Base-by-base conservation (phyloP, 176 grass and related monocot species). In the maize (Zea mays) region DNA sequence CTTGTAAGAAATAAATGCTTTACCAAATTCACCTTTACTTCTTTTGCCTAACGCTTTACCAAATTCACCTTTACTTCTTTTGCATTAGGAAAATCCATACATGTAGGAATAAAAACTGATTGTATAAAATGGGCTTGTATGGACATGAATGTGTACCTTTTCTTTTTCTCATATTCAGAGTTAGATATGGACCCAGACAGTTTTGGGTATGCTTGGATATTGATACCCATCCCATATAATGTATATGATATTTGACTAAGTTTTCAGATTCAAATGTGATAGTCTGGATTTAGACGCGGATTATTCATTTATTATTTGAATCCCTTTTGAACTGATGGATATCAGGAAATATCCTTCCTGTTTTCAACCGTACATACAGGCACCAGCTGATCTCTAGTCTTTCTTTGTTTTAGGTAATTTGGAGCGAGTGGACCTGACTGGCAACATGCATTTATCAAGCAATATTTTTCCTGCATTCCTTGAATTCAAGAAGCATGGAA, bases 401-500 rank as follows among this genome's bases (percentile, higher is more conserved):
- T 79, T 21, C 7, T 37, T 37, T 70, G 13, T 79, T 86, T 27
- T 48, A 90, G 88, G 74, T 79, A 79, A 83, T 36, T 19, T 90
- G 88, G 75, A 74, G 74, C 67, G 39, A 69, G 39, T 89, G 62
- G 83, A 90, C 35, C 68, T 86, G 27, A 90, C 64, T 49, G 62
- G 74, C 13, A 90, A 90, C 48, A 6, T 72, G 17, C 79, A 86
- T 36, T 83, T 90, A 39, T 70, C 83, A 27, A 58, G 47, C 9
- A 35, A 56, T 16, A 43, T 39, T 67, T 79, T 73, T 62, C 75
- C 83, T 21, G 45, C 52, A 15, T 75, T 63, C 14, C 80, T 79
- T 35, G 79, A 86, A 56, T 90, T 90, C 54, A 73, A 67, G 74
- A 82, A 74, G 62, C 79, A 69, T 2, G 88, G 88, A 35, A 82